A percentile compares a stretch with the other conserved stretches of the same genome.
These are phyloP conservation scores for Chlamydomonas incerta DNA, from an alignment of 139 green algal species.

Conservation along the genomic window DNA sequence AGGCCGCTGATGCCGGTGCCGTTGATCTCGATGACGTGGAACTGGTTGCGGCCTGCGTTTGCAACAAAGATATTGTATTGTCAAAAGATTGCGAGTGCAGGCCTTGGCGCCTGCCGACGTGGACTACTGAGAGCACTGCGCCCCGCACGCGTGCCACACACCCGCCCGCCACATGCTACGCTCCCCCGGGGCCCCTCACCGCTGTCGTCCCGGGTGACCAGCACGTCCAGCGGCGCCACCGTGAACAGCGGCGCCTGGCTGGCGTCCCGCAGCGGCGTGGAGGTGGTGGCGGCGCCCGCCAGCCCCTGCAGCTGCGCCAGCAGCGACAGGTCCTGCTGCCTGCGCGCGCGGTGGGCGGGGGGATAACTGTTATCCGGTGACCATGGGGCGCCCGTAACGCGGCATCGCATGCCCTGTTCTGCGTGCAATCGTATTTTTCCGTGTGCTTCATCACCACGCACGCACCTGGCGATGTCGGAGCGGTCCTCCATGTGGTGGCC, in stretches of 20 bases:
- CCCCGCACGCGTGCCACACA: too few relatives aligned
- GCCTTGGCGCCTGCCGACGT: too few relatives aligned
- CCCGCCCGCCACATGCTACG: too few relatives aligned
- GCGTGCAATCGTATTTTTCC: too few relatives aligned
- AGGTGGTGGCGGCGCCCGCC: background rate
- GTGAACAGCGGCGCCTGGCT: slow-evolving; percentile 42
- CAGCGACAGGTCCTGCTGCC: slow-evolving; percentile 35
- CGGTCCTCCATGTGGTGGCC: slow-evolving; percentile 53
- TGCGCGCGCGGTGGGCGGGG: background rate
- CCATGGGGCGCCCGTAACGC: too few relatives aligned
- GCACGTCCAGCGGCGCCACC: slow-evolving; percentile 48
- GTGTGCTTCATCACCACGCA: too few relatives aligned
- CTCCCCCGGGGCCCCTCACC: background rate
- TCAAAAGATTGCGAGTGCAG: too few relatives aligned
- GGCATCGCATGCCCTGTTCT: too few relatives aligned
- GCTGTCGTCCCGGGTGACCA: slow-evolving; percentile 42
- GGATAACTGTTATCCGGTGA: too few relatives aligned
- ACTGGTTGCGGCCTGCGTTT: slow-evolving; percentile 40
- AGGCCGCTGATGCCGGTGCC: slow-evolving; percentile 51
- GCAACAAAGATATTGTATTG: too few relatives aligned
- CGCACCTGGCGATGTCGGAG: slow-evolving; percentile 13
- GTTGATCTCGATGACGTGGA: slow-evolving; percentile 60
- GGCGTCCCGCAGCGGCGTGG: slow-evolving; percentile 11
- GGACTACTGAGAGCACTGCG: too few relatives aligned
- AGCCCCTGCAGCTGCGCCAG: slow-evolving; percentile 1